Conservation (phyloP, 768 basidiomycete genomes). For the Russula emetica region DNA sequence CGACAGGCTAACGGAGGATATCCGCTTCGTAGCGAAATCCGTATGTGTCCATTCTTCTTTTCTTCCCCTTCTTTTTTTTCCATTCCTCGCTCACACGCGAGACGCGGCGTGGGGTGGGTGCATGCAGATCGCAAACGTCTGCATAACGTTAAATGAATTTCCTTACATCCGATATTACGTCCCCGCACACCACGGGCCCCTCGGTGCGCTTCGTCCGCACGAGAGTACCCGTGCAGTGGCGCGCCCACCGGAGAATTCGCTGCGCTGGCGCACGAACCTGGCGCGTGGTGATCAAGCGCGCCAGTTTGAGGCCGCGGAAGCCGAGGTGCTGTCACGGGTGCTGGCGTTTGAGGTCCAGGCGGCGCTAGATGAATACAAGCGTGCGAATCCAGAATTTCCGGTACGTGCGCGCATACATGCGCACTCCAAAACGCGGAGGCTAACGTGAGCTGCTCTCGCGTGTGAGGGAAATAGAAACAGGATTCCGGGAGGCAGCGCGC, state of each 20-base stretch:
- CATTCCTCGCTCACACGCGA: neutral
- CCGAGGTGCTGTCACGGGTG: conserved; percentile 73
- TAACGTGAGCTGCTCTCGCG: neutral
- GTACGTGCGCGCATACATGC: conserved; percentile 63
- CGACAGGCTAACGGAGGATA: conserved; percentile 80
- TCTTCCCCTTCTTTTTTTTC: too few relatives aligned
- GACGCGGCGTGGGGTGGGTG: too few relatives aligned
- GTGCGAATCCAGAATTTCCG: conserved; percentile 79
- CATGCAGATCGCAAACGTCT: conserved; percentile 75
- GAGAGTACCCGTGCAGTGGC: conserved; percentile 60
- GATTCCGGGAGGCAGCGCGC: conserved; percentile 54
- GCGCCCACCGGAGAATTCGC: conserved; percentile 53
- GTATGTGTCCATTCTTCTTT: conserved; percentile 40
- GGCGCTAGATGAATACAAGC: conserved; percentile 83
- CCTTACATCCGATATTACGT: conserved; percentile 92
- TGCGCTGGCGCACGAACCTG: conserved; percentile 77
- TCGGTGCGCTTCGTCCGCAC: conserved; percentile 76
- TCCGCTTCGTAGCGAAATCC: conserved; percentile 67
- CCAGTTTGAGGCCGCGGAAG: conserved; percentile 63
- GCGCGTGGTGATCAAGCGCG: conserved; percentile 68
- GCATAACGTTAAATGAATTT: conserved; percentile 86
- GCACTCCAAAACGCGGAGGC: neutral
- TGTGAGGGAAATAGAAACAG: conserved; percentile 29
- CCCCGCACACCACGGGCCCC: conserved; percentile 73
- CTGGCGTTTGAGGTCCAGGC: conserved; percentile 83